These are phyloP conservation scores for Platanthera guangdongensis DNA, from an alignment of 106 monocot genomes.

Conservation along the genomic window DNA sequence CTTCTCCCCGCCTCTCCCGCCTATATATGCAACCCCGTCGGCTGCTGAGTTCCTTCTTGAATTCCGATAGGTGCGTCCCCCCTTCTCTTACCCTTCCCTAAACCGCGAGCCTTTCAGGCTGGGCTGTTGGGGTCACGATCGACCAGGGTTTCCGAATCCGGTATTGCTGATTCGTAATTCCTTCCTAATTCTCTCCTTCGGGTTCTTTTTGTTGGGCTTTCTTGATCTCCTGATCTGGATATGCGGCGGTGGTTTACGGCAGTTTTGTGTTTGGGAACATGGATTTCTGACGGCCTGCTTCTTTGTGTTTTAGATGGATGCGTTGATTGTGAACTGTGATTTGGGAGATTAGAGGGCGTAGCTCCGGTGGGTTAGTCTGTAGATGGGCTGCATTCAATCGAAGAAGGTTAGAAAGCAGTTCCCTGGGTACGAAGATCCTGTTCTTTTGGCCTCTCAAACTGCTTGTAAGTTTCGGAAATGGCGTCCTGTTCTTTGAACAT, in stretches of 20 bases:
- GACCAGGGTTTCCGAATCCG: neutral
- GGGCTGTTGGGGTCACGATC: neutral
- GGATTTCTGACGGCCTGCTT: neutral
- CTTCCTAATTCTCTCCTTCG: neutral
- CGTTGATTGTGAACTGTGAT: constrained; percentile 1
- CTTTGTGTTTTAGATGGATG: constrained; percentile 3
- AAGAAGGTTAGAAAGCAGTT: constrained; percentile 35
- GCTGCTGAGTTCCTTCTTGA: neutral
- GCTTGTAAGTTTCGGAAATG: constrained; percentile 42
- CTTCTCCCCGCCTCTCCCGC: constrained; percentile 1
- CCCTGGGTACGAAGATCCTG: constrained; percentile 66
- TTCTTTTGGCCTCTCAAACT: constrained; percentile 75
- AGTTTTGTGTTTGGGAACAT: neutral
- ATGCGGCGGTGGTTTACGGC: neutral
- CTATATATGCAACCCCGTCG: neutral
- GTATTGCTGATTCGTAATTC: neutral
- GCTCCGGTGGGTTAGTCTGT: neutral
- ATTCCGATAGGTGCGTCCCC: neutral
- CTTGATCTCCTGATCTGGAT: neutral
- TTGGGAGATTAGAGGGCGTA: constrained; percentile 7
- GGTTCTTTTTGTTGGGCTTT: neutral
- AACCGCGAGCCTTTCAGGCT: neutral
- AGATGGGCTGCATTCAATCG: constrained; percentile 81
- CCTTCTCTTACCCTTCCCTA: neutral
- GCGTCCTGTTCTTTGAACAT: neutral